These are phyloP conservation scores for Leishmania braziliensis DNA, from an alignment of 208 protist species.

Conservation along the genomic window DNA sequence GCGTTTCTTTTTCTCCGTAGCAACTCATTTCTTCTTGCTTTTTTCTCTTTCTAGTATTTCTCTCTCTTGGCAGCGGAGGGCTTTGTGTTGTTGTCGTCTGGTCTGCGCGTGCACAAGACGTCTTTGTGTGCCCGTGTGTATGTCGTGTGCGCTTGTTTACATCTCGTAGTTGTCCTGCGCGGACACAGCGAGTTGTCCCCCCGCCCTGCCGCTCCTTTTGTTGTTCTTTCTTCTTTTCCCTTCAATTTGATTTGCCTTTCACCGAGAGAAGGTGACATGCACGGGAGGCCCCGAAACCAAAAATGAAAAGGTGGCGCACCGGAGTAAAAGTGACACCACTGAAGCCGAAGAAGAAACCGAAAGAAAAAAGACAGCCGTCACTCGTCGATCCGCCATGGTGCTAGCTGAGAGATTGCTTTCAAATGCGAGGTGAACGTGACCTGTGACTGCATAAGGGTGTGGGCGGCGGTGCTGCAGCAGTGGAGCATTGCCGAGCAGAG, in stretches of 20 bases:
- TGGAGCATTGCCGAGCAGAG: not conserved
- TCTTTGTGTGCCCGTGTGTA: too few relatives aligned
- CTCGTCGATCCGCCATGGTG: too few relatives aligned
- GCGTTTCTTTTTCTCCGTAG: not conserved
- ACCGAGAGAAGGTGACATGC: not conserved
- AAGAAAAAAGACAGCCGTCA: too few relatives aligned
- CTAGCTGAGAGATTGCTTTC: too few relatives aligned
- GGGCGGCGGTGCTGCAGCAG: not conserved
- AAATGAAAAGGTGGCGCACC: not conserved
- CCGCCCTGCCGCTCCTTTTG: not conserved
- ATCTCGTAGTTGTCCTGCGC: not conserved
- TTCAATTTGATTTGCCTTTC: not conserved
- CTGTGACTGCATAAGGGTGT: not conserved
- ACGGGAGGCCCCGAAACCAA: not conserved
- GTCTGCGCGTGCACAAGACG: not conserved
- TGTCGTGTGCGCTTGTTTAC: not conserved
- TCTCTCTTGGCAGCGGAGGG: not conserved
- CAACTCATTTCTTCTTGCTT: not conserved
- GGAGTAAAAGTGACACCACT: too few relatives aligned
- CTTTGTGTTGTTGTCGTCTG: slow-evolving; percentile 4
- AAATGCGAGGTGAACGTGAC: not conserved
- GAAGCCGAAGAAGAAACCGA: too few relatives aligned
- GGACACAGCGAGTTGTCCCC: not conserved
- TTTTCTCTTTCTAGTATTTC: not conserved
- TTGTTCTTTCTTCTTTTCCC: not conserved